phyloP scores from a whole-genome alignment of 73 alveolate genomes.

The Paramecium primaurelia region DNA sequence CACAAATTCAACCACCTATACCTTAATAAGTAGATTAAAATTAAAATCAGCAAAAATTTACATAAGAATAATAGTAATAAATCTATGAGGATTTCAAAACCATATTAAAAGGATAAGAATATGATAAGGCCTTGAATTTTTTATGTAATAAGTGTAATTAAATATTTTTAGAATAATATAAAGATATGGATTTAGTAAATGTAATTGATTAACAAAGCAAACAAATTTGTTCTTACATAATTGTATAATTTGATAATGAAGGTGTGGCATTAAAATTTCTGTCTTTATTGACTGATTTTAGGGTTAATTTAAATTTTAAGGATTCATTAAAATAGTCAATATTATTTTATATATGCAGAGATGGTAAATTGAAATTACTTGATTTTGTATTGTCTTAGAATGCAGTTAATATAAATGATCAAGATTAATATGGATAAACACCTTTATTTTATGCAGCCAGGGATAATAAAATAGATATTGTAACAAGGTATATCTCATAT shows the following conservation, averaged over 20 bases:
- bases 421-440: conserved; percentile 64
- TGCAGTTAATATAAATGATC: conserved; percentile 14
- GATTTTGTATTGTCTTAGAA: not conserved
- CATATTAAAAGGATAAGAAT: not conserved
- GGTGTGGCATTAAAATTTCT: conserved; percentile 5
- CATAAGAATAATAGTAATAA: not conserved
- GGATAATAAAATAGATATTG: conserved; percentile 74
- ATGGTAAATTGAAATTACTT: conserved; percentile 51
- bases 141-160: not conserved
- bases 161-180: not conserved
- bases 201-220: conserved; percentile 11
- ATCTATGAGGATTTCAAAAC: conserved; percentile 21
- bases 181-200: conserved; percentile 15
- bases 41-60: not conserved
- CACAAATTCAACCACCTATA: not conserved
- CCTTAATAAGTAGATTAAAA: not conserved
- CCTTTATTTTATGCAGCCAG: conserved; percentile 85
- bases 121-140: not conserved
- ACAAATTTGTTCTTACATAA: conserved; percentile 8
- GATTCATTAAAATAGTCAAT: conserved; percentile 53
- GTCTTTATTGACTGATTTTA: not conserved
- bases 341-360: conserved; percentile 49
- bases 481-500: not conserved
- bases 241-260: conserved; percentile 4
- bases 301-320: conserved; percentile 52